Conservation (phyloP, 108 stramenopile genomes). For the Stephanodiscus triporus region DNA sequence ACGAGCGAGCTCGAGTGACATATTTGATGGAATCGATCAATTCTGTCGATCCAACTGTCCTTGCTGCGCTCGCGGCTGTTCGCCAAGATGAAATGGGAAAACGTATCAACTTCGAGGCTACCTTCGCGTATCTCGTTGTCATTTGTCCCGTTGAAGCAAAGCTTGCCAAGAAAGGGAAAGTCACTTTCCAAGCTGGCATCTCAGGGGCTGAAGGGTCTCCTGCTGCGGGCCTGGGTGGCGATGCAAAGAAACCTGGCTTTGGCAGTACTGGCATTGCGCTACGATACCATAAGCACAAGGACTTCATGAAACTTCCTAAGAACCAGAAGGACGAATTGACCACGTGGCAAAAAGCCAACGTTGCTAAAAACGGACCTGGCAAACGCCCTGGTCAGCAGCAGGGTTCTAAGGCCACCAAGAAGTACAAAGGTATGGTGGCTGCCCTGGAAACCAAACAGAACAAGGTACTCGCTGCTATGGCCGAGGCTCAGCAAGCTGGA, state of each 20-base stretch:
- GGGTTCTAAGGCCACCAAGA: too few species aligned
- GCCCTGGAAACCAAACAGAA: too few species aligned
- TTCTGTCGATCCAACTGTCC: not conserved
- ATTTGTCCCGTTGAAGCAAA: not conserved
- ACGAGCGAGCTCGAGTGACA: not conserved
- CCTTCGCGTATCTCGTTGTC: not conserved
- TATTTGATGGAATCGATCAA: not conserved
- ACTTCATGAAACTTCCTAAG: not conserved
- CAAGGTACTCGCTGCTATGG: too few species aligned
- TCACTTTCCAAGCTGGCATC: not conserved
- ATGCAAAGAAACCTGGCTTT: not conserved
- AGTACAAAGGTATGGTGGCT: too few species aligned
- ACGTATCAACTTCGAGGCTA: not conserved
- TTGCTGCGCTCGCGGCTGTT: too few species aligned
- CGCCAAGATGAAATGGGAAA: too few species aligned
- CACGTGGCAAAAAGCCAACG: not conserved
- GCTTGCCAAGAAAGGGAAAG: not conserved
- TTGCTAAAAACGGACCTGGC: not conserved
- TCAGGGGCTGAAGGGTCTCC: not conserved
- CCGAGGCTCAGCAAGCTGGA: too few species aligned
- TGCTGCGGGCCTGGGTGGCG: not conserved
- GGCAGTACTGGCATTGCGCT: not conserved
- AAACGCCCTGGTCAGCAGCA: too few species aligned
- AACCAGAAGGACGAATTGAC: not conserved
- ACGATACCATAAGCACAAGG: constrained; percentile 5